Base-by-base conservation (phyloP, 345 rosid genomes). In the Eutrema heterophyllum region DNA sequence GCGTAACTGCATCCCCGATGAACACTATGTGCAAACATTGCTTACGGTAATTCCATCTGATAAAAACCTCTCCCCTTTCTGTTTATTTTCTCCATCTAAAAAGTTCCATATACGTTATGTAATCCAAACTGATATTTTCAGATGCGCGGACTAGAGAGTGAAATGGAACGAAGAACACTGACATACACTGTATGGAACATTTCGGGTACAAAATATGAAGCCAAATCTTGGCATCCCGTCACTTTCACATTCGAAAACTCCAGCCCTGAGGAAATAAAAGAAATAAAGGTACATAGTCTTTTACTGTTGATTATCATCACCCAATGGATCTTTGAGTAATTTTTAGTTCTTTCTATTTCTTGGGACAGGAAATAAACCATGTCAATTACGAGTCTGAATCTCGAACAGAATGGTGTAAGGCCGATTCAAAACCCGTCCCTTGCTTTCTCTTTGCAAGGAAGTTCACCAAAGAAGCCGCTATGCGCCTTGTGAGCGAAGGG, bases 391-490 rank as follows among this genome's bases (percentile, higher is more conserved):
- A 83, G 67, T 64, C 87, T 1, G 99, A 95, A 84, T 74, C 76
- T 70, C 83, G 96, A 61, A 95, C 89, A 57, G 98, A 95, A 70
- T 87, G 93, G 98, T 95, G 99, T 64, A 83, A 74, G 5, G 48
- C 72, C 2, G 79, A 87, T 69, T 77, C 82, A 9, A 77, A 78
- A 16, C 58, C 67, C 8, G 91, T 83, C 62, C 87, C 88, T 18
- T 94, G 98, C 79, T 94, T 89, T 79, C 65, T 94, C 43, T 94
- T 94, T 64, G 96, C 93, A 2, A 82, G 98, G 82, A 94, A 94
- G 77, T 91, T 94, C 81, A 88, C 97, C 0, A 75, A 83, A 8
- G 96, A 89, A 81, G 99, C 98, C 1, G 97, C 94, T 48, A 84
- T 84, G 92, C 96, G 92, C 45, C 86, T 95, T 57, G 61, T 91